Evolutionary conservation across 768 basidiomycete species (phyloP).

Genomic region (Peribolospora kevripleyi): DNA sequence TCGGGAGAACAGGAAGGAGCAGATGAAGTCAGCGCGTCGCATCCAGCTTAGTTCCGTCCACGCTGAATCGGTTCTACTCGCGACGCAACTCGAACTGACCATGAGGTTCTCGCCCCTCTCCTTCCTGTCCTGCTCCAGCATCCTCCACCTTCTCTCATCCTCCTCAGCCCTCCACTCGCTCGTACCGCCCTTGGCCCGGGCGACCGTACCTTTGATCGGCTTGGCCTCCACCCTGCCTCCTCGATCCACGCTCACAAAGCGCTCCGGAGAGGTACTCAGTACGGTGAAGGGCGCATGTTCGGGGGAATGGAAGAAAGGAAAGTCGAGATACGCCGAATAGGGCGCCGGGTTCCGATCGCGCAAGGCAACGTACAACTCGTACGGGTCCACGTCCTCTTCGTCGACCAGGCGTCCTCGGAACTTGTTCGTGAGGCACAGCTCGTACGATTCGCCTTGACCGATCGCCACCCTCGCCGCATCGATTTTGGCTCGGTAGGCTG

Average conservation of each 20-base stretch:
- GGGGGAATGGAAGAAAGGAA: slow-evolving; percentile 12
- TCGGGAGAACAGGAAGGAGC: not conserved
- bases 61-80: not conserved
- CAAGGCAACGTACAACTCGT: slow-evolving; percentile 24
- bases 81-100: slow-evolving; percentile 18
- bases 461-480: slow-evolving; percentile 45
- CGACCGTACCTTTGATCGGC: slow-evolving; percentile 81
- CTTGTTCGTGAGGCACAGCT: slow-evolving; percentile 50
- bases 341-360: slow-evolving; percentile 65
- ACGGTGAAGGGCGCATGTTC: slow-evolving; percentile 24
- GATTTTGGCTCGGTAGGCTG: slow-evolving; percentile 41
- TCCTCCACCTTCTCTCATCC: slow-evolving; percentile 38
- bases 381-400: slow-evolving; percentile 10
- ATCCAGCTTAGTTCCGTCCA: not conserved
- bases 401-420: slow-evolving; percentile 1
- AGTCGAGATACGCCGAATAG: slow-evolving; percentile 43
- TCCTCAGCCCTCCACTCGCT: slow-evolving; percentile 30
- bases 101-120: slow-evolving; percentile 93
- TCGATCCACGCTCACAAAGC: slow-evolving; percentile 61
- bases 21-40: not conserved
- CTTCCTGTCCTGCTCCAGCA: slow-evolving; percentile 34
- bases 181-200: slow-evolving; percentile 18
- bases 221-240: slow-evolving; percentile 20
- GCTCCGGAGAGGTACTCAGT: slow-evolving; percentile 70
- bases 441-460: slow-evolving; percentile 69